Base-by-base conservation (phyloP, 257 asterid genomes). In the Primulina tabacum region DNA sequence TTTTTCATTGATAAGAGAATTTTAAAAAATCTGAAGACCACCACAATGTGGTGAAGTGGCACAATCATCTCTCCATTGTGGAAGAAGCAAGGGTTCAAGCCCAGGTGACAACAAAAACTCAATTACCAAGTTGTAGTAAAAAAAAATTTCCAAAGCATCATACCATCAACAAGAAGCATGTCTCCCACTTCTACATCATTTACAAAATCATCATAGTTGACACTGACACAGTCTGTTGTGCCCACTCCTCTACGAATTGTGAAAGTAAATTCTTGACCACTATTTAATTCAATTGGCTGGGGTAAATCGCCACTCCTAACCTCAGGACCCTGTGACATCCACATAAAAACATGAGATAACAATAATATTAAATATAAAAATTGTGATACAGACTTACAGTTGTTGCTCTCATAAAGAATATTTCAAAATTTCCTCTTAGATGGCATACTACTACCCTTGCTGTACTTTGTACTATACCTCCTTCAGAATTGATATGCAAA, bases 301-400 rank as follows among this genome's bases (percentile, higher is more conserved):
- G 99, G 98, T 79, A 94, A 91, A 77, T 94, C 99, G 16, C 99
- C 99, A 72, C 98, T 91, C 76, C 99, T 88, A 73, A 94, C 99
- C 88, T 94, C 98, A 71, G 99, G 99, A 71, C 99, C 99, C 98
- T 94, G 95, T 72, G 79, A 84, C 63, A 50, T 50, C 21, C 20
- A 47, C 67, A 75, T 28, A 77, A 67, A 69, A 59, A 65, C 65
- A 71, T 56, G 73, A 17, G 16, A 57, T 18, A 64, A 34, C 71
- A 43, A 43, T 38, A 12, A 50, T 50, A 7, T 50, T 50, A 50
- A 17, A 50, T 50, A 50, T 43, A 43, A 43, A 43, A 43, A 43
- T 17, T 17, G 57, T 0, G 57, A 50, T 0, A 50, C 21, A 28
- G 30, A 28, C 30, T 28, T 28, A 28, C 2, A 4, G 21, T 17